Percentiles rank a stretch among this genome's conserved stretches.
phyloP scores from a whole-genome alignment of 805 yeast species.

The Barnettozyma populi region DNA sequence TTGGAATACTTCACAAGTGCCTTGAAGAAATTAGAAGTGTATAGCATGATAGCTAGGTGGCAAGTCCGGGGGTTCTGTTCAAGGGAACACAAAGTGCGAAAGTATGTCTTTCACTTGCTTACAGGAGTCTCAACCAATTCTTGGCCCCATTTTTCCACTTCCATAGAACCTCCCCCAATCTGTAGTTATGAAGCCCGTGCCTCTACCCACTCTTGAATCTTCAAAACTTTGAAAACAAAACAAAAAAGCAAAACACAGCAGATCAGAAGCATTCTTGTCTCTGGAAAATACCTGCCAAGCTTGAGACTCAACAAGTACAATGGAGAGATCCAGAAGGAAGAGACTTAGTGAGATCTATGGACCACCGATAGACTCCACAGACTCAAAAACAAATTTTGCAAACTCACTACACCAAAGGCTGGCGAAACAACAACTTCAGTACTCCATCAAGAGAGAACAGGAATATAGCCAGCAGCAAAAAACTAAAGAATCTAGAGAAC shows the following conservation, averaged over 20 bases:
- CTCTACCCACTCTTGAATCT: neutral
- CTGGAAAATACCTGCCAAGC: neutral
- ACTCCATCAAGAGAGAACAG: constrained; percentile 5
- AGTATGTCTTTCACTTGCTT: no score
- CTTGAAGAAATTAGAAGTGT: neutral
- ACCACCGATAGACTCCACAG: constrained; percentile 12
- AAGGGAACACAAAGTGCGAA: no score
- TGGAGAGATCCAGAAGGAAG: constrained; percentile 28
- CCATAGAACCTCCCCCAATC: neutral
- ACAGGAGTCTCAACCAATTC: no score
- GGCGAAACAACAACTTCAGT: constrained; percentile 13
- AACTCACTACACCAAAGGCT: constrained; percentile 14
- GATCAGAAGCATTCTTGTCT: no score
- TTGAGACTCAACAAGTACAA: constrained; percentile 1
- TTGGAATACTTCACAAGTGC: constrained; percentile 39
- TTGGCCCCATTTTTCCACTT: neutral
- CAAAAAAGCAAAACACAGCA: neutral
- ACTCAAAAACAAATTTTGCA: constrained; percentile 8
- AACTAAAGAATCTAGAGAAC: constrained; percentile 4
- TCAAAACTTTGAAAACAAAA: neutral
- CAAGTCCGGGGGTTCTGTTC: neutral
- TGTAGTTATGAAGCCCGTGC: neutral
- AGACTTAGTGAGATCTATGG: constrained; percentile 26
- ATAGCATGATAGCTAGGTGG: neutral
- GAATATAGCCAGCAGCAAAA: neutral